These are phyloP conservation scores for Puccinia hordei DNA, from an alignment of 1,284 basidiomycete genomes.

Conservation along the genomic window DNA sequence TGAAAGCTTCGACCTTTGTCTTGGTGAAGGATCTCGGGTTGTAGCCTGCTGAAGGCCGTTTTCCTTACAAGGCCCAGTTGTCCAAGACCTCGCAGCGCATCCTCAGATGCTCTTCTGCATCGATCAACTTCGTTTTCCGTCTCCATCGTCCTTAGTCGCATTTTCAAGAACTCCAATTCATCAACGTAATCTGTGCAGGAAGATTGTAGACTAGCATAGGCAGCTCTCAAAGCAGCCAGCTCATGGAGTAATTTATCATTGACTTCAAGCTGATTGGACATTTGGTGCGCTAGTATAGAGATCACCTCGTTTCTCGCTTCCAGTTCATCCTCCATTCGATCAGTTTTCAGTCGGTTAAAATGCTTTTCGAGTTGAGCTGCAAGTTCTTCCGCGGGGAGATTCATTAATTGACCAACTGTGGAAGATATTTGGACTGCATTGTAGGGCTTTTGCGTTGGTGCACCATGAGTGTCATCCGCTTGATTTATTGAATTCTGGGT, in stretches of 20 bases:
- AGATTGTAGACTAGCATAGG: slow-evolving; percentile 33
- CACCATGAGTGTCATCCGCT: neutral
- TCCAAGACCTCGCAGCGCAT: slow-evolving; percentile 24
- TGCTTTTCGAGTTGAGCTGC: slow-evolving; percentile 23
- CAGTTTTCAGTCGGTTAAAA: slow-evolving; percentile 25
- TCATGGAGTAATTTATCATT: slow-evolving; percentile 49
- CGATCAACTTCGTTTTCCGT: slow-evolving; percentile 8
- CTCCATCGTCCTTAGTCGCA: neutral
- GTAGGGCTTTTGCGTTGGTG: neutral
- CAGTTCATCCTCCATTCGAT: slow-evolving; percentile 40
- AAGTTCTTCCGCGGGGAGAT: slow-evolving; percentile 22
- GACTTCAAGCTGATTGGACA: slow-evolving; percentile 37
- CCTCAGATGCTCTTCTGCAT: slow-evolving; percentile 16
- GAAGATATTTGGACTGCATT: slow-evolving; percentile 16
- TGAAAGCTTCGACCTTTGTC: slow-evolving; percentile 36
- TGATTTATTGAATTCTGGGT: neutral
- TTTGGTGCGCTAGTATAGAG: slow-evolving; percentile 36
- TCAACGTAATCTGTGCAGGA: slow-evolving; percentile 31
- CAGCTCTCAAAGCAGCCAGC: slow-evolving; percentile 33
- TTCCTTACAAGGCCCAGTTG: slow-evolving; percentile 37
- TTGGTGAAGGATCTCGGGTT: slow-evolving; percentile 24
- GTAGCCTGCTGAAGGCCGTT: slow-evolving; percentile 19
- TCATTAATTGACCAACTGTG: slow-evolving; percentile 5
- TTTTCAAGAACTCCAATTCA: slow-evolving; percentile 32
- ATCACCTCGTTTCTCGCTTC: slow-evolving; percentile 47